Conservation (phyloP, 805 yeast genomes). For the Saturnispora zaruensis region DNA sequence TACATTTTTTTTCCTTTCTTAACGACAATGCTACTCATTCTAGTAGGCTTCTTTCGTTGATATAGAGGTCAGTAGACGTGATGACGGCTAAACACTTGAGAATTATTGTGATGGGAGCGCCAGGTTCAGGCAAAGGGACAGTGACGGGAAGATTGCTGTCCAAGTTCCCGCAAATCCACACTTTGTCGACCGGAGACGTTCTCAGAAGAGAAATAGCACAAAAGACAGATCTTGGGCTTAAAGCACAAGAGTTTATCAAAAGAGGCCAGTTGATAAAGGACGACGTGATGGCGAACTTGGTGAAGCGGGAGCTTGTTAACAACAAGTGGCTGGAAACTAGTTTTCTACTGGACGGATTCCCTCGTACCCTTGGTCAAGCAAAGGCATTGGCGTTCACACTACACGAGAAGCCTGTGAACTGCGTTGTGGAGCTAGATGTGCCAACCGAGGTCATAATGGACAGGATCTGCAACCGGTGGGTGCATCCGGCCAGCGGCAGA, state of each 20-base stretch:
- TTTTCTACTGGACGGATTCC: conserved; percentile 90
- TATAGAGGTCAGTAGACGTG: not conserved
- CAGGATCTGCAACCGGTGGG: conserved; percentile 78
- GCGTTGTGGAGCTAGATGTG: conserved; percentile 81
- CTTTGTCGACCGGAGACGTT: conserved; percentile 81
- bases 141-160: conserved; percentile 60
- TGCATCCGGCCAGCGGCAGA: conserved; percentile 78
- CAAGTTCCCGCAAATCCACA: conserved; percentile 40
- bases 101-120: conserved; percentile 78
- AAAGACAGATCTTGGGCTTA: conserved; percentile 44
- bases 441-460: conserved; percentile 77
- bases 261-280: conserved; percentile 73
- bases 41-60: not conserved
- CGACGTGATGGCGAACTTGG: conserved; percentile 48
- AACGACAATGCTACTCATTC: not conserved
- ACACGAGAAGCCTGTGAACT: conserved; percentile 40
- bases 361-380: conserved; percentile 75
- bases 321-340: conserved; percentile 35
- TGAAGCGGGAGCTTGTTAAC: conserved; percentile 39
- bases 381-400: conserved; percentile 41
- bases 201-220: conserved; percentile 57
- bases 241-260: conserved; percentile 48
- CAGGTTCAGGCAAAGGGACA: conserved; percentile 95
- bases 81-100: conserved; percentile 40
- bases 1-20: not conserved